Percentiles rank a stretch among this genome's conserved stretches.
Evolutionary conservation across 768 basidiomycete genomes (phyloP).

Genomic region (Pleurotus eryngii): DNA sequence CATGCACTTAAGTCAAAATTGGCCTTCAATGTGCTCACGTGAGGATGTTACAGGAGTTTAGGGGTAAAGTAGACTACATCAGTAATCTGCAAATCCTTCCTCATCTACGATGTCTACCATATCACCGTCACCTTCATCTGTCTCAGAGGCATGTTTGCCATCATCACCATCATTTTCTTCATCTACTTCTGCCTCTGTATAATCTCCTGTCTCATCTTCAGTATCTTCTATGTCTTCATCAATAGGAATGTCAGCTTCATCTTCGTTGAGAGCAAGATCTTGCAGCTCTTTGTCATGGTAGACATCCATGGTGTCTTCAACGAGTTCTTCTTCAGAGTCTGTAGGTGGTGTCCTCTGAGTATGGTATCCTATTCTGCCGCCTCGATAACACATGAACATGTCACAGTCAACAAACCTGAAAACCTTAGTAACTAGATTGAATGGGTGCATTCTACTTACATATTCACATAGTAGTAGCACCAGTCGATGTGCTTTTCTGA

Average conservation of each 20-base stretch:
- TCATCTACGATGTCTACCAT: background rate
- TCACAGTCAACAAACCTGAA: slow-evolving; percentile 22
- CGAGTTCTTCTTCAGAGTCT: slow-evolving; percentile 16
- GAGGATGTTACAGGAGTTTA: background rate
- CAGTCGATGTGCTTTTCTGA: slow-evolving; percentile 19
- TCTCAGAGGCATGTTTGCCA: slow-evolving; percentile 8
- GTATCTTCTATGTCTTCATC: background rate
- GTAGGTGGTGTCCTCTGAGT: slow-evolving; percentile 7
- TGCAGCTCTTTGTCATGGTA: background rate
- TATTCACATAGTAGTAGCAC: slow-evolving; percentile 29
- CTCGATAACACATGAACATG: slow-evolving; percentile 22
- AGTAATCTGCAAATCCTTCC: background rate
- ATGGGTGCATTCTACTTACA: slow-evolving; percentile 19
- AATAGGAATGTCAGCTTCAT: background rate
- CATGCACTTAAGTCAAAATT: too few species aligned
- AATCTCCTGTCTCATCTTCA: background rate
- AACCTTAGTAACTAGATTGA: background rate
- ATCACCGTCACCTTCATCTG: slow-evolving; percentile 10
- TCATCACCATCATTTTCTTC: background rate
- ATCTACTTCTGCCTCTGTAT: background rate
- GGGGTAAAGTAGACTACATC: slow-evolving; percentile 5
- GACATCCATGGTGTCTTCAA: background rate
- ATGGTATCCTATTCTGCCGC: slow-evolving; percentile 22
- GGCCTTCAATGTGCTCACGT: background rate
- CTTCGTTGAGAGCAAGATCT: background rate